Evolutionary conservation across 2,329 filamentous ascomycete genomes (phyloP).

Genomic region (Beauveria sp.): DNA sequence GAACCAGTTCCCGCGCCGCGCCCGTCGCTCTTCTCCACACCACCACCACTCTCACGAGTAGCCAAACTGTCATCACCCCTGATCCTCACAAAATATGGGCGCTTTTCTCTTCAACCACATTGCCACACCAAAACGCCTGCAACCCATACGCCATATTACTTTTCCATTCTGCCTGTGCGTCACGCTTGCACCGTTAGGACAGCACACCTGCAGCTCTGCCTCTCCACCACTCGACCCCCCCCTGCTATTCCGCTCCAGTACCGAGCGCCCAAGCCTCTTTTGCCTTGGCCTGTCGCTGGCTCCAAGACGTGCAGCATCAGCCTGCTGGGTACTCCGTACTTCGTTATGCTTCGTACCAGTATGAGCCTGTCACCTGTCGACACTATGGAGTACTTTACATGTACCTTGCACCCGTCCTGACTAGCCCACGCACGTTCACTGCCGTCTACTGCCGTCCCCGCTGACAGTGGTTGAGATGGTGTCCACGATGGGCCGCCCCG

Average conservation of each 20-base stretch:
- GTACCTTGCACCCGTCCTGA: neutral
- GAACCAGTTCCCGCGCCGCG: conserved; percentile 3
- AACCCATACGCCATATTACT: conserved; percentile 4
- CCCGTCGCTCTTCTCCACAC: conserved; percentile 7
- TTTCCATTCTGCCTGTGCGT: conserved; percentile 8
- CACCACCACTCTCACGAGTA: conserved; percentile 1
- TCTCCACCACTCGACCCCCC: neutral
- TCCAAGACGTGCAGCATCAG: conserved; percentile 2
- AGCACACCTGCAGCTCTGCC: conserved; percentile 3
- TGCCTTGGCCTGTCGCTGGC: neutral
- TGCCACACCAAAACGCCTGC: neutral
- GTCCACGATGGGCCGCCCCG: conserved; percentile 4
- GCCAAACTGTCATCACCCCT: conserved; percentile 9
- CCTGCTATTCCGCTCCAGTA: neutral
- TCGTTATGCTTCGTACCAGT: neutral
- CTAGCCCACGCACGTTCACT: neutral
- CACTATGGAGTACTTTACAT: neutral
- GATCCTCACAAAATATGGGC: conserved; percentile 5
- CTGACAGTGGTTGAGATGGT: conserved; percentile 6
- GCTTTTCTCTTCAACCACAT: neutral
- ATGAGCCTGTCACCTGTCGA: too few species aligned
- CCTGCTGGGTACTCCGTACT: neutral
- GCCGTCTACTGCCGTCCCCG: neutral
- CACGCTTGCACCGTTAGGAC: conserved; percentile 9
- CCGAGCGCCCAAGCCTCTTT: neutral